Conservation (phyloP, 2,329 filamentous ascomycete genomes). For the Fusarium brachygibbosum region DNA sequence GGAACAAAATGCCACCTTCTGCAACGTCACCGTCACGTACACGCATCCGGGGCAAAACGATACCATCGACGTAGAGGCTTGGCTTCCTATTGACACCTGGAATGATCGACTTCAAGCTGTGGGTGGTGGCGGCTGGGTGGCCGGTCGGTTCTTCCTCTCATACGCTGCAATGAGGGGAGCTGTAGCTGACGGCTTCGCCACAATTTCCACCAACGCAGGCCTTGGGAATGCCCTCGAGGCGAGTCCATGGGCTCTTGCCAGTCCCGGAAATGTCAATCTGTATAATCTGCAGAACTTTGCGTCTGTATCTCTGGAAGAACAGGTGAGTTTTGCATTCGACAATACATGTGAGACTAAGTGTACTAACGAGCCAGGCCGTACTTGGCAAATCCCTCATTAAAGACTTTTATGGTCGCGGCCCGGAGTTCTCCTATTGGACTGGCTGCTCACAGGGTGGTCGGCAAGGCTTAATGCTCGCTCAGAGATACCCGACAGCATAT, state of each 20-base stretch:
- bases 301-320: constrained; percentile 22
- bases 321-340: constrained; percentile 6
- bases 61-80: constrained; percentile 25
- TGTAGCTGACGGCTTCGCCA: constrained; percentile 32
- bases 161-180: constrained; percentile 20
- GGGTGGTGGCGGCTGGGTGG: constrained; percentile 29
- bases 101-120: constrained; percentile 30
- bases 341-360: neutral
- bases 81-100: constrained; percentile 22
- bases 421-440: constrained; percentile 36
- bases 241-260: constrained; percentile 18
- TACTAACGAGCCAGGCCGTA: neutral
- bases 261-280: constrained; percentile 34
- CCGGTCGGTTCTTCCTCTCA: constrained; percentile 22
- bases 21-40: constrained; percentile 36
- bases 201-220: constrained; percentile 31
- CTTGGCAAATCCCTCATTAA: neutral
- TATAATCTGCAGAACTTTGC: constrained; percentile 33
- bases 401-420: constrained; percentile 19
- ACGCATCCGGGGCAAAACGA: constrained; percentile 33
- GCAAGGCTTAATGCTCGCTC: constrained; percentile 23
- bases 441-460: constrained; percentile 39
- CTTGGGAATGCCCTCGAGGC: constrained; percentile 7
- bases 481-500: constrained; percentile 28
- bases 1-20: constrained; percentile 21